A percentile compares a stretch with the other conserved stretches of the same genome.
Conservation (phyloP, 139 green algal genomes). For the Ettlia oleoabundans region DNA sequence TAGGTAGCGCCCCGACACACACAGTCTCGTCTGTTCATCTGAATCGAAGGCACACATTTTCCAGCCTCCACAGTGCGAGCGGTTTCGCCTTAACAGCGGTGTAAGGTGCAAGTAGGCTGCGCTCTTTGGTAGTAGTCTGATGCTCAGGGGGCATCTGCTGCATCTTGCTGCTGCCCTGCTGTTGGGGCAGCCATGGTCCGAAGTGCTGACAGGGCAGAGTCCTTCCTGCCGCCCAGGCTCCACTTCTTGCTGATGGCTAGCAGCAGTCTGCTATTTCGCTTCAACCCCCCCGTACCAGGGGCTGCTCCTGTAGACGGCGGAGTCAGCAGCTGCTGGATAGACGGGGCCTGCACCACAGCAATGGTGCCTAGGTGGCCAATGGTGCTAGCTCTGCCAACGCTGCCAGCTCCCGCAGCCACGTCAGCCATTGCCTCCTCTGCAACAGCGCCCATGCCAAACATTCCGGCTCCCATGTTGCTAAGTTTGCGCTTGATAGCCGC, state of each 20-base stretch:
- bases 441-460: conserved; percentile 10
- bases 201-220: background rate
- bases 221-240: conserved; percentile 6
- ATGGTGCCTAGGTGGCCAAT: too few relatives aligned
- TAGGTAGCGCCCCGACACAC: too few relatives aligned
- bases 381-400: background rate
- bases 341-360: conserved; percentile 10
- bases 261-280: conserved; percentile 7
- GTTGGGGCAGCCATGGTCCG: background rate
- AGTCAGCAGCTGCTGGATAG: conserved; percentile 30
- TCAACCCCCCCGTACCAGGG: background rate
- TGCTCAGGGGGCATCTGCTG: too few relatives aligned
- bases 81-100: too few relatives aligned
- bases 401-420: background rate
- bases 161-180: background rate
- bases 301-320: background rate
- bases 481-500: conserved; percentile 27
- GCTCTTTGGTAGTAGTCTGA: too few relatives aligned
- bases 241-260: conserved; percentile 6
- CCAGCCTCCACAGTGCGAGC: too few relatives aligned
- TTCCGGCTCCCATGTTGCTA: background rate
- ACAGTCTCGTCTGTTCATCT: too few relatives aligned
- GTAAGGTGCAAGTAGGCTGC: too few relatives aligned
- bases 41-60: too few relatives aligned
- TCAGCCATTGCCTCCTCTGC: conserved; percentile 6